Base-by-base conservation (phyloP, 2,329 filamentous ascomycete species). In the Calonectria pseudoreteaudii region DNA sequence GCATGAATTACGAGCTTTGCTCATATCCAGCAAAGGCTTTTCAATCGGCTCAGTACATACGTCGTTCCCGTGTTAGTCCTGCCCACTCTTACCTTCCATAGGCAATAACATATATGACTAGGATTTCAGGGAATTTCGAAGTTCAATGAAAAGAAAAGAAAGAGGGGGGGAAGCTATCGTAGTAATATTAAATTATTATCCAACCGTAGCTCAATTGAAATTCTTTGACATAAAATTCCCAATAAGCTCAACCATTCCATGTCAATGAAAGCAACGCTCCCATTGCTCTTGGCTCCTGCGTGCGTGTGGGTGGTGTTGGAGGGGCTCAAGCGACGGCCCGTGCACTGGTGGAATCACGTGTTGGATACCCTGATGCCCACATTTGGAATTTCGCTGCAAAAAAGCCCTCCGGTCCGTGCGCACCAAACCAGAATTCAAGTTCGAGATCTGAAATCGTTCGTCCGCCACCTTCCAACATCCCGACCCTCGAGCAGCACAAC, bases 401-500 rank as follows among this genome's bases (percentile, higher is more conserved):
- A 86, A 86, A 86, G 82, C 85, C 83, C 82, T 83, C 82, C 82
- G 44, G 44, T 47, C 44, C 44, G 44, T 47, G 44, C 44, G 44
- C 44, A 47, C 44, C 44, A 47, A 47, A 47, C 44, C 44, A 47
- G 44, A 47, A 47, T 47, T 47, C 44, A 47, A 86, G 84, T 87
- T 86, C 82, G 83, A 85, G 84, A 81, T 80, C 82, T 82, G 80
- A 80, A 81, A 82, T 78, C 53, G 73, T 79, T 80, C 78, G 79
- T 80, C 78, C 80, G 79, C 82, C 82, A 85, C 83, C 82, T 83
- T 83, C 84, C 85, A 89, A 88, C 88, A 89, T 91, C 31, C 31
- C 88, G 87, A 86, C 85, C 80, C 79, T 78, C 80, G 83, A 82
- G 81, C 84, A 85, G 80, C 81, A 83, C 80, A 86, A 88, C 87